A percentile compares a stretch with the other conserved stretches of the same genome.
phyloP scores from a whole-genome alignment of 1,139 yeast genomes.

The Magnusiomyces magnusii region DNA sequence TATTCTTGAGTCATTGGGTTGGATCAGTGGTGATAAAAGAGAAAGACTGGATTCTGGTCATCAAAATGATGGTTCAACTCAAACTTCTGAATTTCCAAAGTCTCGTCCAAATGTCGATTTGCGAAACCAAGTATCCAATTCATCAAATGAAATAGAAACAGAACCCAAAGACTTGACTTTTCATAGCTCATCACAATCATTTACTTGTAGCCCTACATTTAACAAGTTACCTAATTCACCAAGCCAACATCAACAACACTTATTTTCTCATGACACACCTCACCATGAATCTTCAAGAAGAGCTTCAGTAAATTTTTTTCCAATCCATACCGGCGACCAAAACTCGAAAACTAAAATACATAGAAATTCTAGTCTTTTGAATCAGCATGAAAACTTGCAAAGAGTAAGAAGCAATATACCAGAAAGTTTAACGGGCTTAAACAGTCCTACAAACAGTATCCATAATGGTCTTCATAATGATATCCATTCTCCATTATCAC shows the following conservation, averaged over 20 bases:
- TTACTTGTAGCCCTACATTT: no score
- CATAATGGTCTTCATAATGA: neutral
- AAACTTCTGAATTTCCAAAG: no score
- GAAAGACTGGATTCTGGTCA: neutral
- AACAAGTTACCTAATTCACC: no score
- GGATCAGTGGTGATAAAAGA: neutral
- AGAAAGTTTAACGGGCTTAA: neutral
- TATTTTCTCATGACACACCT: no score
- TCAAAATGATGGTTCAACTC: no score
- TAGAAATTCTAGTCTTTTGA: neutral
- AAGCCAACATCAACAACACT: no score
- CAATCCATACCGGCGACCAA: neutral
- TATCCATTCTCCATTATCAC: neutral
- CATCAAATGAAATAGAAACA: neutral
- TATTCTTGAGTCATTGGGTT: conserved; percentile 5
- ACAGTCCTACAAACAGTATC: neutral
- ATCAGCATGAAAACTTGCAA: neutral
- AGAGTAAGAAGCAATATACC: neutral
- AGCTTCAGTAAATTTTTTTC: neutral
- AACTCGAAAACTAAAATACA: no score
- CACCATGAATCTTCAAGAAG: neutral
- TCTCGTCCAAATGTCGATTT: no score
- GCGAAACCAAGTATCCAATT: neutral
- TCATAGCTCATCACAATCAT: no score
- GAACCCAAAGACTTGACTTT: neutral